Evolutionary conservation across 1,284 basidiomycete species (phyloP), one percentile per base, ranked within the genome.

Genomic region (Microbotryomycetes sp.): DNA sequence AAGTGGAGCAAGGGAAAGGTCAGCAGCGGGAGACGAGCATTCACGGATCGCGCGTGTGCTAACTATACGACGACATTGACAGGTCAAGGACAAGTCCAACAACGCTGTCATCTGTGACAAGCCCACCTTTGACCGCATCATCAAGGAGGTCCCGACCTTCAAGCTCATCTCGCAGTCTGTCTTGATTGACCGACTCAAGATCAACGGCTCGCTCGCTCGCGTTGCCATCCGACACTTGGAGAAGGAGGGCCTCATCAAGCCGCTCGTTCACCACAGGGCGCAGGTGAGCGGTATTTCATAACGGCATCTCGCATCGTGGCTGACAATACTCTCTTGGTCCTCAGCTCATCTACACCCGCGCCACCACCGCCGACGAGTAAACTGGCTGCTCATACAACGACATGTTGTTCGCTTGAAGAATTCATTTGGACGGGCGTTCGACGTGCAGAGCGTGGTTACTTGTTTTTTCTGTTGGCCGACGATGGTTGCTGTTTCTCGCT

Each of bases 71-170:
- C 26, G 15, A 18, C 45, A 21, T 59, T 57, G 26, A 58, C 35
- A 65, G 64, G 64, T 68, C 29, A 73, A 73, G 70, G 71, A 73
- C 70, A 73, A 76, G 75, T 74, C 76, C 65, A 74, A 78, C 69
- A 91, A 94, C 83, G 85, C 89, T 75, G 93, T 97, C 78, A 81
- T 86, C 73, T 86, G 96, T 75, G 91, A 96, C 83, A 91, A 94
- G 82, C 64, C 75, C 51, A 77, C 76, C 72, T 78, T 60, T 45
- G 69, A 71, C 69, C 61, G 64, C 89, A 90, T 97, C 82, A 78
- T 97, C 75, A 98, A 98, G 85, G 96, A 99, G 80, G 92, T 94
- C 78, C 96, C 96, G 53, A 94, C 93, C 76, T 99, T 94, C 91
- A 91, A 91, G 77, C 90, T 98, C 83, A 93, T 98, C 85, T 89